phyloP scores from a whole-genome alignment of 352 stramenopile genomes.

The Phytophthora lateralis region DNA sequence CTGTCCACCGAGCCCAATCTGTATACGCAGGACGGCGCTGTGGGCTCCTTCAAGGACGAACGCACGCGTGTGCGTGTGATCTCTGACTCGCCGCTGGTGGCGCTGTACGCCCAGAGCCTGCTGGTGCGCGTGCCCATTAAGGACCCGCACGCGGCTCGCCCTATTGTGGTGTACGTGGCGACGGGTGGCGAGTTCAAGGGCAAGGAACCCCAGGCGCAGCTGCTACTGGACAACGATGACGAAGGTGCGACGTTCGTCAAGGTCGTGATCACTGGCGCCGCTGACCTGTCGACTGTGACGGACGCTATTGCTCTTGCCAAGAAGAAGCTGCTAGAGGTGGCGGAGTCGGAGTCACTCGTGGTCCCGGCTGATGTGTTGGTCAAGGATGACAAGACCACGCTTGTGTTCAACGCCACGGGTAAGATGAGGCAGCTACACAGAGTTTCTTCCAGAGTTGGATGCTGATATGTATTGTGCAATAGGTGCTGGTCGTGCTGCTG shows the following conservation, averaged over 20 bases:
- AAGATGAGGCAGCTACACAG: background rate
- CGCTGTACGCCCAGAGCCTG: conserved; percentile 73
- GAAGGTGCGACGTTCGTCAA: conserved; percentile 69
- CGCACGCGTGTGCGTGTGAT: conserved; percentile 81
- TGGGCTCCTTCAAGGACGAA: conserved; percentile 80
- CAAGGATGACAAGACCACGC: conserved; percentile 65
- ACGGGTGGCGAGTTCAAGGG: conserved; percentile 65
- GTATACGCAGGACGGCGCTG: conserved; percentile 78
- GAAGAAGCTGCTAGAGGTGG: conserved; percentile 70
- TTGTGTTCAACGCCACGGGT: conserved; percentile 75
- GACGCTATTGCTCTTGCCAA: conserved; percentile 68
- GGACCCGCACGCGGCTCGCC: conserved; percentile 67
- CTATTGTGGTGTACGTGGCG: conserved; percentile 81
- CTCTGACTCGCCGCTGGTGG: conserved; percentile 74
- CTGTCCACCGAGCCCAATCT: conserved; percentile 59
- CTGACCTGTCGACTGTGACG: conserved; percentile 58
- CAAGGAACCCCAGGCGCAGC: conserved; percentile 57
- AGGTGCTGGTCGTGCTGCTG: conserved; percentile 58
- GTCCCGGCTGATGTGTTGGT: conserved; percentile 61
- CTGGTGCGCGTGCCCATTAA: conserved; percentile 72
- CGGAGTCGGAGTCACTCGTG: conserved; percentile 58
- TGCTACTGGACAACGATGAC: conserved; percentile 74
- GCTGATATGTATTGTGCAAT: background rate
- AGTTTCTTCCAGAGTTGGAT: background rate
- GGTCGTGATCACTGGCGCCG: conserved; percentile 67